Base-by-base conservation (phyloP, 805 yeast genomes). In the Wickerhamiella dianesei region DNA sequence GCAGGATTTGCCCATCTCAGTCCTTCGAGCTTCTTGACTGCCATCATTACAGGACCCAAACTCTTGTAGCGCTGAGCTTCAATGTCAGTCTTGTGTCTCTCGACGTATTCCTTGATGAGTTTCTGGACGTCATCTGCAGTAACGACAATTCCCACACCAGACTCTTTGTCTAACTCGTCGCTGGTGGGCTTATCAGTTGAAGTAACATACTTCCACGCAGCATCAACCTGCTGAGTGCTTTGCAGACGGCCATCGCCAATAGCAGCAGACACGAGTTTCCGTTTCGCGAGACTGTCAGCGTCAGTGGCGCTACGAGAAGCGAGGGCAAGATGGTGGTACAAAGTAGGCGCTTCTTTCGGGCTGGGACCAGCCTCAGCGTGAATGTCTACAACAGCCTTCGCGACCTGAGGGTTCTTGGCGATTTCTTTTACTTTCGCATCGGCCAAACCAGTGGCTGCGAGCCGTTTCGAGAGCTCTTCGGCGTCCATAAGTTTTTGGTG, bases 1-100 rank as follows among this genome's bases (percentile, higher is more conserved):
- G 79, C 75, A 35, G 96, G 94, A 43, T 82, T 74, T 6, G 97
- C 97, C 95, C 96, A 92, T 66, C 84, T 86, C 64, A 92, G 72
- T 17, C 69, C 76, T 3, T 86, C 80, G 41, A 86, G 59, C 53
- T 71, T 74, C 72, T 84, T 86, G 51, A 84, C 76, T 41, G 78
- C 80, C 3, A 87, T 88, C 65, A 89, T 71, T 9, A 86, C 68
- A 20, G 77, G 72, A 20, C 96, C 89, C 46, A 89, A 80, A 21
- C 76, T 65, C 55, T 81, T 77, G 65, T 92, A 92, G 62, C 98
- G 76, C 62, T 82, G 76, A n/a, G 71, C 67, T 50, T 67, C 67
- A 51, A 92, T 77, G 21, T 74, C 80, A 1, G 67, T 75, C 58
- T 73, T 74, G 62, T 81, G 72, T 3, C 66, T 67, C 17, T 70